Evolutionary conservation across 768 basidiomycete species (phyloP), one percentile per base, ranked within the genome.

Genomic region (Mycena leptocephala): DNA sequence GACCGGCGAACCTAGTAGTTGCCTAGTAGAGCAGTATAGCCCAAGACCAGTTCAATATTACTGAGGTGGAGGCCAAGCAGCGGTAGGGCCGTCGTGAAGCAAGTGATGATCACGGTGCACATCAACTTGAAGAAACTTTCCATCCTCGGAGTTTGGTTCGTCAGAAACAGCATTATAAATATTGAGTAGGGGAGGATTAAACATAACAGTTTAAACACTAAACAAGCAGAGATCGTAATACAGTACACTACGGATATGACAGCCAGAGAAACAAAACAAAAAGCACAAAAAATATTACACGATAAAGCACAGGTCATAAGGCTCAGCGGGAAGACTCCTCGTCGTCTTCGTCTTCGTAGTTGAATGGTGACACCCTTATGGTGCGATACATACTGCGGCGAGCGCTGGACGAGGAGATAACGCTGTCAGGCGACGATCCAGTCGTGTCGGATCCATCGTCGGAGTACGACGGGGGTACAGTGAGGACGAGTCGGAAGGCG

Each of bases 401-500:
- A 8, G 56, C 76, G 73, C 78, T 53, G 68, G 79, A 55, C 22
- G 76, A 26, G 58, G 81, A 76, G 68, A 70, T 55, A 28, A 72
- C 63, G 72, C 73, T 78, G 24, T 80, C 75, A n/a, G 81, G 71
- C 28, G 83, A 82, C 14, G 82, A 83, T 22, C 79, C 81, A 61
- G 80, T 81, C 37, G 75, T 79, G 46, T 85, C 84, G 0, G 85
- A 86, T 43, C 80, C 76, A 70, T 85, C 83, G 66, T 85, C 87
- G 18, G 86, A 85, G 58, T 84, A 82, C 5, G 84, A 61, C 7
- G 82, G 86, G 14, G 92, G 89, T 7, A 95, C 84, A 35, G 90
- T 85, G 56, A 95, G 91, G 26, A 95, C 91, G 61, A 97, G 92
- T 46, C 96, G 90, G 81, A 96, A 98, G 0, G 97, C 97, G 82